Evolutionary conservation across 805 yeast genomes (phyloP), one percentile per base, ranked within the genome.

Genomic region (Saccharomycopsis fodiens): DNA sequence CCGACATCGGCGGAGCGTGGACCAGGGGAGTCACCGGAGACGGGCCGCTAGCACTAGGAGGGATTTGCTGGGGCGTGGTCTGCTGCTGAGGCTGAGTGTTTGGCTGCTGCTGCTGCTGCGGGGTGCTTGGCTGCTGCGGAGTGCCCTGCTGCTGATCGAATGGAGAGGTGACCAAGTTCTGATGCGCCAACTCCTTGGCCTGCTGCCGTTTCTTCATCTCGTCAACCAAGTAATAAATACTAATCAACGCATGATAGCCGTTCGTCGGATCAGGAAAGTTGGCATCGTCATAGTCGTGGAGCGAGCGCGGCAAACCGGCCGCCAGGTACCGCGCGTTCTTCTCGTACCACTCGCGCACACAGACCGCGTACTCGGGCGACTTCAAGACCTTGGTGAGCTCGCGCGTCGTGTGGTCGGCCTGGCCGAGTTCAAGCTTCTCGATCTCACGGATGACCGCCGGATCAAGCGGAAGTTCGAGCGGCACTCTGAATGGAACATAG

Each of bases 181-280:
- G 34, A 17, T 46, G 46, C 6, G 58, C 55, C 50, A 67, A 43
- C 61, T 72, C 77, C 62, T 82, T 79, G 4, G 79, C 77, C 53
- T 65, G 67, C 64, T 80, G 82, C 46, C 96, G 74, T 57, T 74
- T 78, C 52, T 73, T 59, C 82, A 86, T 85, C 64, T 93, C 98
- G 44, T 78, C 81, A 15, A 88, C 95, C 52, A 93, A 70, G 58
- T 77, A 82, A 60, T 93, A 93, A 32, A 91, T 82, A 4, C 96
- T 86, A 10, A 91, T 66, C 52, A 89, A 69, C 0, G 98, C 97
- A 63, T 89, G 95, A 61, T 75, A 89, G 1, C 89, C 91, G 44
- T 74, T 70, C 1, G 95, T 85, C 13, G 97, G 97, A 62, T 87
- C 93, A 7, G 51, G 51, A 1, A 78, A 73, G 16, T 71, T 58